Conservation (phyloP, 2,329 filamentous ascomycete species). For the Clonostachys sp. region DNA sequence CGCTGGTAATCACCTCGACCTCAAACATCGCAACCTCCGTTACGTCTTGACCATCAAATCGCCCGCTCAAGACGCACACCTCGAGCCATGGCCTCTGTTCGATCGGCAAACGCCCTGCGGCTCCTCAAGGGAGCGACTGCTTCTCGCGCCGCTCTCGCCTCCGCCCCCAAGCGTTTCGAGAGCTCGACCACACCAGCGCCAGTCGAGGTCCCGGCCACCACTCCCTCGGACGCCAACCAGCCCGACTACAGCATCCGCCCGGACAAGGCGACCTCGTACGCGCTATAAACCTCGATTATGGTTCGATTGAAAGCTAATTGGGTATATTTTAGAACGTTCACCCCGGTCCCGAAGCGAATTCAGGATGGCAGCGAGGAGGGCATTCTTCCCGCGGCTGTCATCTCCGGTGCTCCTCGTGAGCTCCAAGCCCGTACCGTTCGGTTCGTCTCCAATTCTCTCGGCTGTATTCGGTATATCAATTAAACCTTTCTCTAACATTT, state of each 20-base stretch:
- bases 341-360: conserved; percentile 81
- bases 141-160: conserved; percentile 28
- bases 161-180: conserved; percentile 48
- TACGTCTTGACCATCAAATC: conserved; percentile 1
- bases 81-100: conserved; percentile 60
- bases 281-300: background rate
- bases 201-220: conserved; percentile 8
- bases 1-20: conserved; percentile 14
- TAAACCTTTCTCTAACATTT: background rate
- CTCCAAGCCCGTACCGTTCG: conserved; percentile 91
- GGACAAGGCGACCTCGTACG: conserved; percentile 88
- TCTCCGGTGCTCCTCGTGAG: conserved; percentile 90
- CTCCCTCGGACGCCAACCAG: conserved; percentile 50
- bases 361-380: conserved; percentile 83
- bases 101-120: conserved; percentile 47
- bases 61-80: background rate
- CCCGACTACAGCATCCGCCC: conserved; percentile 77
- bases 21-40: conserved; percentile 9
- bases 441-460: conserved; percentile 44
- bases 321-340: conserved; percentile 64
- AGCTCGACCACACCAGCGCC: conserved; percentile 37
- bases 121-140: conserved; percentile 43
- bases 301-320: background rate
- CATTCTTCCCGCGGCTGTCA: conserved; percentile 72
- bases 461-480: background rate